These are phyloP conservation scores for Coemansia pectinata DNA, from an alignment of 192 early-diverging fungal species.

Conservation along the genomic window DNA sequence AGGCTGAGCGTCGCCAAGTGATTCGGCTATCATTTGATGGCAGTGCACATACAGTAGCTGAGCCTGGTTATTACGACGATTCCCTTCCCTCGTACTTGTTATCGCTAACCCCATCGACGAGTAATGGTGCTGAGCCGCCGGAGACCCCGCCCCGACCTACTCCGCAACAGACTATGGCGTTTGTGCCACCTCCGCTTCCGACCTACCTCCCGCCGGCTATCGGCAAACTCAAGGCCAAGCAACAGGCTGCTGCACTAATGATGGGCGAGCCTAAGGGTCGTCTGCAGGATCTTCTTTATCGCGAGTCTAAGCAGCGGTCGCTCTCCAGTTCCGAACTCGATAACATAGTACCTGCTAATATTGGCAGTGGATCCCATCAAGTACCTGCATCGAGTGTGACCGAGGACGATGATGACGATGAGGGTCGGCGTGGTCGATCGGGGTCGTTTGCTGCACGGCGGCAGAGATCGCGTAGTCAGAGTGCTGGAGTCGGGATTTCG, in stretches of 20 bases:
- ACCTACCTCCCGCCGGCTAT: neutral
- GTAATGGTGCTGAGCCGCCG: neutral
- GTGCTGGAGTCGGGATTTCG: slow-evolving; percentile 51
- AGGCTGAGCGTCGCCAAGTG: slow-evolving; percentile 18
- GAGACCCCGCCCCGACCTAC: neutral
- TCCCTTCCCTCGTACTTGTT: slow-evolving; percentile 25
- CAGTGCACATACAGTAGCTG: slow-evolving; percentile 21
- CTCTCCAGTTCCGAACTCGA: slow-evolving; percentile 52
- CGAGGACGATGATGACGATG: neutral
- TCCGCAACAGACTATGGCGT: neutral
- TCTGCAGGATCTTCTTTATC: slow-evolving; percentile 30
- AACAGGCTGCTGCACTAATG: neutral
- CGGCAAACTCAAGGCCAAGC: slow-evolving; percentile 8
- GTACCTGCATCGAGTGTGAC: neutral
- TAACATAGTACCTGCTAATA: slow-evolving; percentile 40
- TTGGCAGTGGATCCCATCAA: slow-evolving; percentile 8
- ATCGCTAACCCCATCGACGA: neutral
- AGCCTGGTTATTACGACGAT: neutral
- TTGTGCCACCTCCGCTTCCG: slow-evolving; percentile 7
- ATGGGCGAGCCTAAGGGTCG: slow-evolving; percentile 30
- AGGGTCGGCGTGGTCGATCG: neutral
- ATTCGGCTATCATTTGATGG: slow-evolving; percentile 33
- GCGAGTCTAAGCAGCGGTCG: slow-evolving; percentile 49
- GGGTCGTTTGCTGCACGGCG: slow-evolving; percentile 39
- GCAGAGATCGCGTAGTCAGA: slow-evolving; percentile 50